Conservation (phyloP, 208 protist species). For the Acanthamoeba lenticulata region DNA sequence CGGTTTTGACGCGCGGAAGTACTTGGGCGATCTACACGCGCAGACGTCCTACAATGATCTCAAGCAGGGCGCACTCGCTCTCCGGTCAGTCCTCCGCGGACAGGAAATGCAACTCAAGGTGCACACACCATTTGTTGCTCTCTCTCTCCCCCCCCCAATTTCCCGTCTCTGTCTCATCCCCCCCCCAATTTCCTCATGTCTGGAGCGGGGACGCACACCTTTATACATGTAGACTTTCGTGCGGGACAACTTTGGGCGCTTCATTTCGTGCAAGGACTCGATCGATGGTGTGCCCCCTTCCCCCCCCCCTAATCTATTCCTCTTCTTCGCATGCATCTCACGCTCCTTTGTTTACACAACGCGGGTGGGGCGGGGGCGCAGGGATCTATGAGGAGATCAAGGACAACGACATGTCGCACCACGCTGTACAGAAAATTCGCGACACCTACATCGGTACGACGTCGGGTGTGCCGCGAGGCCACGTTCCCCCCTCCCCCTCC, state of each 20-base stretch:
- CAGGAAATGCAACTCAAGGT: conserved; percentile 12
- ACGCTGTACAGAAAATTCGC: not conserved
- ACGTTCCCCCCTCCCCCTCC: too few relatives aligned
- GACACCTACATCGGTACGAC: not conserved
- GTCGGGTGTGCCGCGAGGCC: too few relatives aligned
- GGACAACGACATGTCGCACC: not conserved
- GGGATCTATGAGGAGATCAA: not conserved
- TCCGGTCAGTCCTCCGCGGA: not conserved
- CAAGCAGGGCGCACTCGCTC: not conserved
- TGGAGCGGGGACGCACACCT: too few relatives aligned
- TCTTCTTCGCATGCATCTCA: not conserved
- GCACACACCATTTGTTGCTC: not conserved
- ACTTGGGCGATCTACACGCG: not conserved
- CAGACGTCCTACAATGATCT: not conserved
- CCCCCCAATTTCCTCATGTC: too few relatives aligned
- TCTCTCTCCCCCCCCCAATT: not conserved
- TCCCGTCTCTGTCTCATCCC: not conserved
- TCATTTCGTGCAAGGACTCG: conserved; percentile 39
- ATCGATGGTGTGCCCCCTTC: conserved; percentile 8
- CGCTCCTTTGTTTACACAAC: not conserved
- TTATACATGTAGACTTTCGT: not conserved
- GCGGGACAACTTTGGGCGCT: not conserved
- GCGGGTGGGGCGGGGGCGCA: not conserved
- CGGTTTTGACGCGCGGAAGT: not conserved
- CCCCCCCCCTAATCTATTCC: too few relatives aligned